Conservation (phyloP, 768 basidiomycete species). For the Daedaleopsis nitida region DNA sequence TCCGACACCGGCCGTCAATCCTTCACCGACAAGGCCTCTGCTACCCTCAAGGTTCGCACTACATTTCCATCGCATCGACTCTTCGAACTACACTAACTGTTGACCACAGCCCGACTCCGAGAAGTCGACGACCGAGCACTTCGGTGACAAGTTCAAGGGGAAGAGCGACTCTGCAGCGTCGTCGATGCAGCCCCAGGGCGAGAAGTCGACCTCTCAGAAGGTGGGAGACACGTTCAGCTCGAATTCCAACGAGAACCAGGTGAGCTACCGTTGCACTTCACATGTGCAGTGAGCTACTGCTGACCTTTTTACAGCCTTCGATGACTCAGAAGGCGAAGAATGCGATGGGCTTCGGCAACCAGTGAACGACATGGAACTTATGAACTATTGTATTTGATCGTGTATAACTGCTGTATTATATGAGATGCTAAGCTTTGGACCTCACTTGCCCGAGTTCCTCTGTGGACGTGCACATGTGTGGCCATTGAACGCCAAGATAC, state of each 20-base stretch:
- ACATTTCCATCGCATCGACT: background rate
- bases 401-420: background rate
- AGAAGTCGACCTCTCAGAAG: conserved; percentile 40
- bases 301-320: conserved; percentile 22
- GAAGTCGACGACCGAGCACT: conserved; percentile 41
- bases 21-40: conserved; percentile 37
- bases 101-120: conserved; percentile 35
- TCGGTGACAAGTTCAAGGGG: conserved; percentile 39
- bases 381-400: background rate
- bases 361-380: conserved; percentile 1
- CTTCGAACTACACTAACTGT: background rate
- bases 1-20: conserved; percentile 37
- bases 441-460: no score
- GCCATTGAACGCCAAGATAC: no score
- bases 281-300: background rate
- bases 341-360: conserved; percentile 34
- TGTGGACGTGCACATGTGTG: no score
- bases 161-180: conserved; percentile 34
- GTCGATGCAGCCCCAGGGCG: conserved; percentile 31
- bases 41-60: conserved; percentile 36
- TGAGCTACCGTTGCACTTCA: conserved; percentile 1
- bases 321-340: conserved; percentile 37
- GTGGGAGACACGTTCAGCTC: conserved; percentile 35
- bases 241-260: conserved; percentile 33
- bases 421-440: no score